phyloP scores from a whole-genome alignment of 768 basidiomycete species.

The Amanita phalloides region DNA sequence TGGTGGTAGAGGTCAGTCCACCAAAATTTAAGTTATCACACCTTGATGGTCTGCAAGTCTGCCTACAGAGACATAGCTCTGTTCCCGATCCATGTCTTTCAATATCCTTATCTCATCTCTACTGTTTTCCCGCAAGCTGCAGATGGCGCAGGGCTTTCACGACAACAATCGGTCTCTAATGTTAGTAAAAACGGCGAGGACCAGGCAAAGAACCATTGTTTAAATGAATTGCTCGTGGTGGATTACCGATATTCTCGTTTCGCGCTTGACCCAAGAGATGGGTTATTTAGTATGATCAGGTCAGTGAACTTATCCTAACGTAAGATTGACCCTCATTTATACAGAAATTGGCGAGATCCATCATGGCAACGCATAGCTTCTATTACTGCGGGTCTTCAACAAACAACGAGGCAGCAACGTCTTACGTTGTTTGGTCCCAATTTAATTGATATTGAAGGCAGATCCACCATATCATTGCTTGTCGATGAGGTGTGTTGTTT shows the following conservation, averaged over 20 bases:
- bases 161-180: slow-evolving; percentile 13
- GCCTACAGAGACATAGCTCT: slow-evolving; percentile 75
- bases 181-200: slow-evolving; percentile 20
- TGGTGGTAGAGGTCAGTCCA: slow-evolving; percentile 79
- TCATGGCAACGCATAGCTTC: slow-evolving; percentile 51
- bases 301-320: slow-evolving; percentile 21
- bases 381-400: slow-evolving; percentile 56
- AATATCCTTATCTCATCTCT: slow-evolving; percentile 69
- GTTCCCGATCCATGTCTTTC: slow-evolving; percentile 54
- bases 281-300: slow-evolving; percentile 77
- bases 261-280: slow-evolving; percentile 74
- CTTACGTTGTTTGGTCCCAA: slow-evolving; percentile 73
- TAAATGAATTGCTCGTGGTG: slow-evolving; percentile 52
- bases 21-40: background rate
- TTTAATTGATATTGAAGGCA: slow-evolving; percentile 83
- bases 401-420: slow-evolving; percentile 50
- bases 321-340: background rate
- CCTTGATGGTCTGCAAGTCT: slow-evolving; percentile 42
- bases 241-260: slow-evolving; percentile 94
- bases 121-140: slow-evolving; percentile 56
- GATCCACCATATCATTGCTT: slow-evolving; percentile 65
- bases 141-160: slow-evolving; percentile 10
- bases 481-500: slow-evolving; percentile 66
- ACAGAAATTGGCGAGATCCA: slow-evolving; percentile 86
- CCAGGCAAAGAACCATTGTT: slow-evolving; percentile 21